Evolutionary conservation across 768 basidiomycete species (phyloP).

Genomic region (Sarcodon aspratus): DNA sequence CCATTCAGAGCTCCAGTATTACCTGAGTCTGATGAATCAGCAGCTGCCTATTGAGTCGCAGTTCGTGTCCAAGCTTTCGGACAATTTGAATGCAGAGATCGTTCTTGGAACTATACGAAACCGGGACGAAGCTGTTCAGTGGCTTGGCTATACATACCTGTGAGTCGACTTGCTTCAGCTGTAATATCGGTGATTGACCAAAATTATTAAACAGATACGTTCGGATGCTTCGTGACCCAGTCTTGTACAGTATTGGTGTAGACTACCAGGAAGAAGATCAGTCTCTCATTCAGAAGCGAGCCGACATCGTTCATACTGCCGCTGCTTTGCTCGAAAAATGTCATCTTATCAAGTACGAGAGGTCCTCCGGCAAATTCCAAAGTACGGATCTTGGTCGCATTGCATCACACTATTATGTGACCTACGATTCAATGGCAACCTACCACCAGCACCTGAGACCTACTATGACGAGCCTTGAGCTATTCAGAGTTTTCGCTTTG

Average conservation of each 20-base stretch:
- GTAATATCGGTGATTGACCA: constrained; percentile 1
- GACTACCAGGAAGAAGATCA: constrained; percentile 88
- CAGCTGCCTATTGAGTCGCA: constrained; percentile 97
- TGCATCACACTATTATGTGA: constrained; percentile 92
- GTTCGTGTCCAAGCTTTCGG: constrained; percentile 84
- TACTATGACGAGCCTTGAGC: constrained; percentile 78
- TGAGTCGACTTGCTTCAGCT: constrained; percentile 25
- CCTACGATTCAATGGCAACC: constrained; percentile 89
- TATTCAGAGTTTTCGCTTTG: constrained; percentile 92
- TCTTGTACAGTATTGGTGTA: constrained; percentile 75
- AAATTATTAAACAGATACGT: constrained; percentile 52
- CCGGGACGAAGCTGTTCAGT: constrained; percentile 93
- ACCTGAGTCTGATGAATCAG: constrained; percentile 89
- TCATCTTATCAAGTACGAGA: constrained; percentile 89
- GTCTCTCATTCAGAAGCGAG: constrained; percentile 82
- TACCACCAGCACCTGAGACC: constrained; percentile 91
- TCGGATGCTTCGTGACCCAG: constrained; percentile 86
- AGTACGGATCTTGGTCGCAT: constrained; percentile 90
- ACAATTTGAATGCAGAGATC: constrained; percentile 95
- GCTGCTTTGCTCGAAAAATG: constrained; percentile 92
- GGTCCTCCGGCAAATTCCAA: constrained; percentile 78
- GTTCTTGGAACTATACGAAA: constrained; percentile 92
- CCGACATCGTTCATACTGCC: constrained; percentile 88
- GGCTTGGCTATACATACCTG: constrained; percentile 93
- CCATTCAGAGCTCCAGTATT: constrained; percentile 94